Conservation (phyloP, 495 filamentous ascomycete genomes). For the Penicillium flavigenum region DNA sequence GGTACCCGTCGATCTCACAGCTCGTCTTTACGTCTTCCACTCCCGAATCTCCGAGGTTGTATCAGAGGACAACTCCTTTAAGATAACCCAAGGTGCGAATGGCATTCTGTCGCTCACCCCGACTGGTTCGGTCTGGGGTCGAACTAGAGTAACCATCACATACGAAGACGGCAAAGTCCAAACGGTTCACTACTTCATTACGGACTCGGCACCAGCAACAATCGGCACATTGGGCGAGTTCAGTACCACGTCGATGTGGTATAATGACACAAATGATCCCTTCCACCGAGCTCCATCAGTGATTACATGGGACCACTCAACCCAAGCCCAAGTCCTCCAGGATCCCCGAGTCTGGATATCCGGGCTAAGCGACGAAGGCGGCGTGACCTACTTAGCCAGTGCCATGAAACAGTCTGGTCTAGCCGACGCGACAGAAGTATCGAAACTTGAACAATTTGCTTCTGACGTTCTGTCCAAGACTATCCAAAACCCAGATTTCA, state of each 20-base stretch:
- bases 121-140: background rate
- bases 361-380: background rate
- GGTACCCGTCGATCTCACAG: background rate
- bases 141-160: slow-evolving; percentile 19
- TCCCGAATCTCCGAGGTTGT: background rate
- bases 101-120: background rate
- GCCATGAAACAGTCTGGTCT: background rate
- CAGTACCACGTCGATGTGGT: background rate
- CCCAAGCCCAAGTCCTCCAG: background rate
- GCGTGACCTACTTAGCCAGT: background rate
- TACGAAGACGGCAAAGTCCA: slow-evolving; percentile 44
- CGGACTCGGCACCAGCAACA: slow-evolving; percentile 33
- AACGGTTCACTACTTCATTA: slow-evolving; percentile 52
- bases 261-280: background rate
- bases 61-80: background rate
- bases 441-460: background rate
- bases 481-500: background rate
- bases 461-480: background rate
- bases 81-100: background rate
- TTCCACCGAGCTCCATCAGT: background rate
- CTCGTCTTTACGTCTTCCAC: background rate
- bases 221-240: slow-evolving; percentile 40
- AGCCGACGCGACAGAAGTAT: background rate
- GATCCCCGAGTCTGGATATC: background rate
- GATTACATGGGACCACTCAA: background rate